Base-by-base conservation (phyloP, 805 yeast genomes). In the Ogataea polymorpha region DNA sequence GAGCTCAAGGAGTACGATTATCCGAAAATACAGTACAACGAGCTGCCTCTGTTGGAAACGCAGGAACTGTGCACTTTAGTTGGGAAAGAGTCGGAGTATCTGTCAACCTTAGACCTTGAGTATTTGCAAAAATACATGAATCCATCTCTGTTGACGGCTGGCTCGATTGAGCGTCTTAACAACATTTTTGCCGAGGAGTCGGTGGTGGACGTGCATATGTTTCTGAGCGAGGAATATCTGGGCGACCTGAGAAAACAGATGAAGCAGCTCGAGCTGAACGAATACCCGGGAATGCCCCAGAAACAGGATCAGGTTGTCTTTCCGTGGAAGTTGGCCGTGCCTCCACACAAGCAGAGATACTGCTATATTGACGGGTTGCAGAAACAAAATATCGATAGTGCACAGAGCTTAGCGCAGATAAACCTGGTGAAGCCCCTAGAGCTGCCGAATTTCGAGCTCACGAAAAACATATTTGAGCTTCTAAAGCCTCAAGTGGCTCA, bases 301-400 rank as follows among this genome's bases (percentile, higher is more conserved):
- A 62, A 55, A 1, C 71, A 82, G 11, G 53, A 60, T 2, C 85
- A 85, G 20, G 76, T 86, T 1, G 39, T 58, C 8, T 68, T 61
- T 35, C 96, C 96, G 6, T 93, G 99, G 99, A 81, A 83, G 47
- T 71, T 89, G 29, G 93, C 97, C 1, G 76, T 84, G 35, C 98
- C 99, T 7, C 93, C 97, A 7, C 98, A 91, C 58, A 88, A 93
- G 59, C 90, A 89, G 66, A 69, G 96, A 47, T 93, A 73, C 58
- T 61, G 88, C 69, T 91, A 88, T 58, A 71, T 90, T 23, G 95
- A 87, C 57, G 91, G 91, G 3, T 66, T 68, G 41, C 58, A 70
- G 10, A 44, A 53, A 7, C 59, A 61, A 45, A 62, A 59, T 4
- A 59, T 71, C 32, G 32, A 44, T 9, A 53, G 57, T 15, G 65